Evolutionary conservation across 2,329 filamentous ascomycete genomes (phyloP), one percentile per base, ranked within the genome.

Genomic region (Clarireedia paspali): DNA sequence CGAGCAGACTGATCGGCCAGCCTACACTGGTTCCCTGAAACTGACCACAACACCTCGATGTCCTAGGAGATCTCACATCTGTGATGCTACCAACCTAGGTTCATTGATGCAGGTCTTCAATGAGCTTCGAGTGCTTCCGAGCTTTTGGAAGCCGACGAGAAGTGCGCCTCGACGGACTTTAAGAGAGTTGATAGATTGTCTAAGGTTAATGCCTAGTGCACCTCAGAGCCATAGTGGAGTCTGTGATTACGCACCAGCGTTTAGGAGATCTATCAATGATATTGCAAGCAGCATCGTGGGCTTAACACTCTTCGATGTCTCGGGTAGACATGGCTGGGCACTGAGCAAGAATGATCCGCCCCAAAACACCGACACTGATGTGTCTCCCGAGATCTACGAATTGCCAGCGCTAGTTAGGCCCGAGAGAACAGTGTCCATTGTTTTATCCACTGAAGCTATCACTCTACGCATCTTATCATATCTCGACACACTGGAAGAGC

Each of bases 91-190:
- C 0, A 80, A 78, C 53, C 68, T 81, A 0, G 78, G 78, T 3
- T 81, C 77, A 77, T 62, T 79, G 36, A 77, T 81, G 73, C 69
- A 79, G n/a, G 67, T 74, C 0, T 76, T 75, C 53, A 74, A 75
- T 50, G 75, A 80, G 59, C 67, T 79, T 52, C 71, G 72, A 44
- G 66, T 80, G 1, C 62, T 79, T 2, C 67, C 71, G 2, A 71
- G 69, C 5, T 67, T 78, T 4, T 64, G 77, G 63, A 67, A 70
- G 1, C 51, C 60, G 57, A 24, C 66, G 68, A 0, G 49, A 65
- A 20, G 57, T 40, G 63, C 66, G 30, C 64, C 70, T 7, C 68
- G 70, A 1, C 59, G 70, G 14, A 79, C 75, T 50, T 62, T 81
- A 20, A 73, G 72, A 1, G 72, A 78, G 55, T 64, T 79, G 9